Evolutionary conservation across 2,329 filamentous ascomycete genomes (phyloP), one percentile per base, ranked within the genome.

Genomic region (Nothomitra cinnamomea): DNA sequence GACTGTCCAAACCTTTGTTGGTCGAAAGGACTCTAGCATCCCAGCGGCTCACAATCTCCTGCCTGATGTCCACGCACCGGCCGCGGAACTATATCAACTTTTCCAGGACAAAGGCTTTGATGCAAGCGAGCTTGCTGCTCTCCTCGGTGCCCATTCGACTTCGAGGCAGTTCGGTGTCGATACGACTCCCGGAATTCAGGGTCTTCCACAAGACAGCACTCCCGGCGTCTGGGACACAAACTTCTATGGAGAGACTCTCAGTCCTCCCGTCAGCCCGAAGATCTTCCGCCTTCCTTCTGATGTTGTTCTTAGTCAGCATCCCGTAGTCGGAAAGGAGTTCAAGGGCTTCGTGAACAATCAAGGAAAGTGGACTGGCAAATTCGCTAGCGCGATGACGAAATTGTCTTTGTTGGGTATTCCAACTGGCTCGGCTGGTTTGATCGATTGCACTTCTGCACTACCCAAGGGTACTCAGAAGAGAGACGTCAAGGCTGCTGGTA

Each of bases 81-180:
- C 28, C 28, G 28, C 28, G 10, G 28, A 32, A 4, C 54, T 67
- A 1, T 58, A 65, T 45, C 56, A 59, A 3, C 58, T 63, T 15
- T 69, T 68, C 56, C 60, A 59, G 45, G 61, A 61, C 25, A 68
- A 67, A 49, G 66, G 65, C 25, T 67, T 69, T 58, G 58, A 60
- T 2, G 59, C 64, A 19, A 58, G 54, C 15, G 66, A 68, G 42
- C 64, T 69, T n/a, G 63, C 64, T 5, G 66, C 66, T 15, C 60
- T 69, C 4, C 58, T 68, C 43, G 67, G 67, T 35, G 65, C 66
- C 3, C 67, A 69, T 57, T 63, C 60, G 1, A 54, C 64, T 2
- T 63, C 63, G 1, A 64, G 61, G 32, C 64, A 67, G 53, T 61
- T 60, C 52, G 22, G 42, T 53, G 56, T 56, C 17, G 59, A 63